Evolutionary conservation across 2,329 filamentous ascomycete genomes (phyloP).

Genomic region (Ceratocystis papillata): DNA sequence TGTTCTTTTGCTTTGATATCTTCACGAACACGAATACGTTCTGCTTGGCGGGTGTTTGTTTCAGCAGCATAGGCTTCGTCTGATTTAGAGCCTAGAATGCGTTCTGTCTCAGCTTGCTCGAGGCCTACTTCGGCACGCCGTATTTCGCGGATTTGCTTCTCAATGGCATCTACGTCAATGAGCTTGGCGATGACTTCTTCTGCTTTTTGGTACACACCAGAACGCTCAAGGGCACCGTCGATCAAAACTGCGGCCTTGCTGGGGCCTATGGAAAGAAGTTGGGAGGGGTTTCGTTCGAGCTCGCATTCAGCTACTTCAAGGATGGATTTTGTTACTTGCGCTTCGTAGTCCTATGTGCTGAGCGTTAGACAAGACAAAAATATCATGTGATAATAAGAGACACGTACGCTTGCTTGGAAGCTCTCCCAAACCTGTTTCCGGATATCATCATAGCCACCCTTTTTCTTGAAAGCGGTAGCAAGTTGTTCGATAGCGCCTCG

Average conservation of each 20-base stretch:
- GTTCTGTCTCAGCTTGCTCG: slow-evolving; percentile 56
- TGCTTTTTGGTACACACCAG: slow-evolving; percentile 62
- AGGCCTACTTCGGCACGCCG: slow-evolving; percentile 57
- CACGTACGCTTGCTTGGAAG: slow-evolving; percentile 56
- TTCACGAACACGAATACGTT: slow-evolving; percentile 51
- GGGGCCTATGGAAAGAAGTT: slow-evolving; percentile 61
- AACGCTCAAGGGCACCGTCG: slow-evolving; percentile 66
- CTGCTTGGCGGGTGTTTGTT: slow-evolving; percentile 47
- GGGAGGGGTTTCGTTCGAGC: slow-evolving; percentile 60
- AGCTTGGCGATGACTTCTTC: slow-evolving; percentile 56
- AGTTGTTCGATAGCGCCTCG: slow-evolving; percentile 62
- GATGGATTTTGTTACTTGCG: slow-evolving; percentile 53
- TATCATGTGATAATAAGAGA: background rate
- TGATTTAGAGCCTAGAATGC: slow-evolving; percentile 54
- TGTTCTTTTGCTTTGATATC: slow-evolving; percentile 49
- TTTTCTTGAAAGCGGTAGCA: slow-evolving; percentile 75
- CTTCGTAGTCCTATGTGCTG: slow-evolving; percentile 52
- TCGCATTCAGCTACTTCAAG: slow-evolving; percentile 61
- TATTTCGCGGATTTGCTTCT: slow-evolving; percentile 57
- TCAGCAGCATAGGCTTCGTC: slow-evolving; percentile 64
- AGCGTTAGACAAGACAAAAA: background rate
- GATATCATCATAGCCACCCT: slow-evolving; percentile 68
- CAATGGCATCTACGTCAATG: slow-evolving; percentile 58
- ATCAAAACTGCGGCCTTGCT: slow-evolving; percentile 64
- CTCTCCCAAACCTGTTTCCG: slow-evolving; percentile 68